These are phyloP conservation scores for Coniochaeta hoffmannii DNA, from an alignment of 2,329 filamentous ascomycete genomes.

Conservation along the genomic window DNA sequence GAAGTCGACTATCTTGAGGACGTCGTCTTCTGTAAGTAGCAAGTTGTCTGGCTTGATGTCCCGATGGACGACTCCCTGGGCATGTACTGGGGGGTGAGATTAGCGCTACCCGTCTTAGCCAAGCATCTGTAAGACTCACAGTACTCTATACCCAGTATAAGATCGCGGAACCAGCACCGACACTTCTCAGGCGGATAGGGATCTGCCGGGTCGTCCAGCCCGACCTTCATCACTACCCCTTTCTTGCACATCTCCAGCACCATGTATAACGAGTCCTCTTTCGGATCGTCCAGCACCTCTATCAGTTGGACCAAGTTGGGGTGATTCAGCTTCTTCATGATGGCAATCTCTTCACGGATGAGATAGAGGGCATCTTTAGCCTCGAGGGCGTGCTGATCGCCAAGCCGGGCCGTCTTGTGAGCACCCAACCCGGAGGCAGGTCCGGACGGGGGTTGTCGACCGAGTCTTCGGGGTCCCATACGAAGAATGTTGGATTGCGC, in stretches of 20 bases:
- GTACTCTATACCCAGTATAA: conserved; percentile 93
- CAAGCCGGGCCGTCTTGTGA: conserved; percentile 15
- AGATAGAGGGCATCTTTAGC: conserved; percentile 68
- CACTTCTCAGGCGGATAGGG: conserved; percentile 80
- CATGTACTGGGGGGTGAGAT: conserved; percentile 56
- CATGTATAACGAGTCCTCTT: conserved; percentile 96
- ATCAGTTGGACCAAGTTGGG: conserved; percentile 88
- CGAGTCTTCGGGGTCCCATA: conserved; percentile 14
- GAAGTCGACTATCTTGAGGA: conserved; percentile 97
- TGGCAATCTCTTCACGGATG: conserved; percentile 93
- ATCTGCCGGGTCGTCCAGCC: conserved; percentile 71
- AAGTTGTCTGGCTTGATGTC: conserved; percentile 99
- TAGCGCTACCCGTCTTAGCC: not conserved
- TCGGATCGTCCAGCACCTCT: conserved; percentile 91
- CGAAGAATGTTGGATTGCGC: conserved; percentile 79
- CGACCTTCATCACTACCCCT: conserved; percentile 93
- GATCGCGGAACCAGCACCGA: conserved; percentile 86
- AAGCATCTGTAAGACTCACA: conserved; percentile 41
- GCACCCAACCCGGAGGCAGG: conserved; percentile 18
- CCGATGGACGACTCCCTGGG: conserved; percentile 88
- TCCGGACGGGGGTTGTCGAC: conserved; percentile 8
- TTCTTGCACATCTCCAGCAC: conserved; percentile 99
- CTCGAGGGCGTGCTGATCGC: conserved; percentile 45
- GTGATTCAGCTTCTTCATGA: conserved; percentile 98
- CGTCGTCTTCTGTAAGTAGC: conserved; percentile 78